A percentile compares a stretch with the other conserved stretches of the same genome.
Evolutionary conservation across 805 yeast genomes (phyloP).

Genomic region (Hemisphaericaspora nanyangensis): DNA sequence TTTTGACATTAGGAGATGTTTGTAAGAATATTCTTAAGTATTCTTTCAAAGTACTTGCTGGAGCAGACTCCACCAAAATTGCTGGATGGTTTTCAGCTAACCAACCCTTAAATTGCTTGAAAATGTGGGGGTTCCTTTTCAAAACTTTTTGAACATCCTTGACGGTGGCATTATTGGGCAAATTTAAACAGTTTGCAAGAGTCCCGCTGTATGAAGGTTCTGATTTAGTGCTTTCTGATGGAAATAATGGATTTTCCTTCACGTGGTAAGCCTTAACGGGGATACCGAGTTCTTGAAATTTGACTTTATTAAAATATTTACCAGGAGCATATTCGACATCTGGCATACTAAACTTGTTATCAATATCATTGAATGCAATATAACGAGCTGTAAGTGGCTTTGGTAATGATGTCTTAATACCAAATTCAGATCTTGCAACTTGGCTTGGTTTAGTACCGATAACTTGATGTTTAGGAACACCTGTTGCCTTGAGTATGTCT

Average conservation of each 20-base stretch:
- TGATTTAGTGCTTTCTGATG: conserved; percentile 22
- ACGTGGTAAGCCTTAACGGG: conserved; percentile 35
- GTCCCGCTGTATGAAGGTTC: conserved; percentile 16
- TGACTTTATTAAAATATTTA: conserved; percentile 53
- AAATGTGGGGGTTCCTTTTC: conserved; percentile 41
- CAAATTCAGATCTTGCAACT: conserved; percentile 67
- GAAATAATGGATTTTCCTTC: conserved; percentile 41
- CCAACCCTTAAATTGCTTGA: conserved; percentile 54
- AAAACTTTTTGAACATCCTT: conserved; percentile 30
- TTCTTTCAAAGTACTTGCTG: conserved; percentile 6
- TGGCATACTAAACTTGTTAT: conserved; percentile 63
- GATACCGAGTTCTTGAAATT: conserved; percentile 67
- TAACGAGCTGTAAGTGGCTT: conserved; percentile 53
- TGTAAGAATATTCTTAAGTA: conserved; percentile 33
- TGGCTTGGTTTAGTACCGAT: conserved; percentile 66
- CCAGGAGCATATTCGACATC: conserved; percentile 66
- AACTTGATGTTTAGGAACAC: conserved; percentile 66
- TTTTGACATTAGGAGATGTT: conserved; percentile 17
- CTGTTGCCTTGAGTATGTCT: conserved; percentile 24
- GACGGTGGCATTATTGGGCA: conserved; percentile 23
- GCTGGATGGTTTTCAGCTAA: conserved; percentile 48
- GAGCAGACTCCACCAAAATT: conserved; percentile 17
- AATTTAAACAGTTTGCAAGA: conserved; percentile 29
- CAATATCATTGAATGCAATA: conserved; percentile 62
- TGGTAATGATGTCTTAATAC: conserved; percentile 71